A percentile compares a stretch with the other conserved stretches of the same genome.
Evolutionary conservation across 2,329 filamentous ascomycete genomes (phyloP).

Genomic region (Venturiaceae sp.): DNA sequence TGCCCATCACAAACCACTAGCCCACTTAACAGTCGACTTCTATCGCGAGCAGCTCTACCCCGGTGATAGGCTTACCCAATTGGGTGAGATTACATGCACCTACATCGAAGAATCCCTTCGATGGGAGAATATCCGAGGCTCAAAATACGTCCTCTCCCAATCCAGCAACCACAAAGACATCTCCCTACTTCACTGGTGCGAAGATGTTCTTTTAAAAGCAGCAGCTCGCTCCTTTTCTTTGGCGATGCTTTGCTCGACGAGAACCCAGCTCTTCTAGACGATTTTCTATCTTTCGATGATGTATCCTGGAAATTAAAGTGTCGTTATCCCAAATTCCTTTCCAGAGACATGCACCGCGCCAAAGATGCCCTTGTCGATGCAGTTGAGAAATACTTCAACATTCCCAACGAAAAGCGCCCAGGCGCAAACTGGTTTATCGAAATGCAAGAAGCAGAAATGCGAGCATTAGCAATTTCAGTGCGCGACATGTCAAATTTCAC

Average conservation of each 20-base stretch:
- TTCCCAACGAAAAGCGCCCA: background rate
- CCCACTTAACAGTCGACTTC: too few species aligned
- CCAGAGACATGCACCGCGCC: background rate
- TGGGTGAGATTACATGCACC: too few species aligned
- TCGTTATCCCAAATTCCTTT: background rate
- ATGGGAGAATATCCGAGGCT: too few species aligned
- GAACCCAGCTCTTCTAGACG: background rate
- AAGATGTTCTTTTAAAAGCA: too few species aligned
- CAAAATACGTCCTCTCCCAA: too few species aligned
- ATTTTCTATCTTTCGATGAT: background rate
- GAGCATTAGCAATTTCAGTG: background rate
- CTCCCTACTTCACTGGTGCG: too few species aligned
- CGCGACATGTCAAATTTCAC: background rate
- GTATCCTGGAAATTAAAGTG: background rate
- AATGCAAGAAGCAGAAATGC: background rate
- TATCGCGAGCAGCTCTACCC: too few species aligned
- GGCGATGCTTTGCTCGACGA: background rate
- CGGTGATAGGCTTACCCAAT: too few species aligned
- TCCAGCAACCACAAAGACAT: too few species aligned
- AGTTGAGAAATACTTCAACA: background rate
- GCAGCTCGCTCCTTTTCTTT: background rate
- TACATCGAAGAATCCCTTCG: too few species aligned
- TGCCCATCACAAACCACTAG: too few species aligned
- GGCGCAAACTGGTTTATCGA: background rate
- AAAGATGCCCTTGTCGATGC: background rate